Conservation (phyloP, 176 grass and related monocot species). For the Eragrostis nindensis region DNA sequence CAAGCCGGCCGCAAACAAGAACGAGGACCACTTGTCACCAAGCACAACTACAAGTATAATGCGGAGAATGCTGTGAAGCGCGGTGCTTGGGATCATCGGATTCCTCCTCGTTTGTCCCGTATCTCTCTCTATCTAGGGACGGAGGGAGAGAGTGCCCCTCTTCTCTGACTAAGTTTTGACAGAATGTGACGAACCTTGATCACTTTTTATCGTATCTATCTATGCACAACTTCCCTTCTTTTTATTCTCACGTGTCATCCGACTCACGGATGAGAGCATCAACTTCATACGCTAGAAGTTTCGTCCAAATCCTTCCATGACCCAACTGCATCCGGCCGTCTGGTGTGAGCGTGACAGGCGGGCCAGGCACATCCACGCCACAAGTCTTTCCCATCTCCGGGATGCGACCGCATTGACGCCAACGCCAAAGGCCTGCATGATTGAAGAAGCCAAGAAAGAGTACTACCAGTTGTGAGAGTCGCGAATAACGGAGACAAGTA, state of each 20-base stretch:
- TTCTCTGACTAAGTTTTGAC: slow-evolving; percentile 23
- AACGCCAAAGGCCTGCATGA: not conserved
- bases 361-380: not conserved
- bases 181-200: not conserved
- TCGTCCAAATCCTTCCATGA: slow-evolving; percentile 14
- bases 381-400: not conserved
- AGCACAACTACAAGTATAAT: not conserved
- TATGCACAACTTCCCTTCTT: not conserved
- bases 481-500: not conserved
- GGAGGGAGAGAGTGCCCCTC: too few relatives aligned
- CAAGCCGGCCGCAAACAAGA: not conserved
- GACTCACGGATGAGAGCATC: not conserved
- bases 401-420: not conserved
- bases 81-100: slow-evolving; percentile 13
- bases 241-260: not conserved
- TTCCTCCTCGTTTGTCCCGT: not conserved
- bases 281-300: not conserved
- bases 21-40: not conserved
- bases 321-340: not conserved
- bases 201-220: too few relatives aligned
- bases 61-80: not conserved
- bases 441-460: too few relatives aligned
- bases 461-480: not conserved
- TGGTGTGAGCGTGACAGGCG: not conserved
- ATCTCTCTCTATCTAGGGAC: too few relatives aligned